Conservation (phyloP, 2,329 filamentous ascomycete genomes). For the Hymenoscyphus albidus region DNA sequence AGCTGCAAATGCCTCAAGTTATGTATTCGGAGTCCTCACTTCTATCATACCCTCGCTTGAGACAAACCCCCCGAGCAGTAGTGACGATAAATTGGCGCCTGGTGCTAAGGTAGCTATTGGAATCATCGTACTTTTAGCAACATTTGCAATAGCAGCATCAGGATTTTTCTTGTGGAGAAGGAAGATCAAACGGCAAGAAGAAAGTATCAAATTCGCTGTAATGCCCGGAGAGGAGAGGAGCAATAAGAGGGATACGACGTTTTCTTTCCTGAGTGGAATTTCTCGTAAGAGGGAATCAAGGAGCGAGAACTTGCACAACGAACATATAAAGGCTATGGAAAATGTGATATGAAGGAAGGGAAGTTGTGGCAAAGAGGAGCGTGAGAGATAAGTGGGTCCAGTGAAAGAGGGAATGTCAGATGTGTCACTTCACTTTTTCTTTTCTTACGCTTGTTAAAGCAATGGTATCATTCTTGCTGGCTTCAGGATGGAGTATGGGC, state of each 20-base stretch:
- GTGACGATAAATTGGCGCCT: background rate
- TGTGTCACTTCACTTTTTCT: too few species aligned
- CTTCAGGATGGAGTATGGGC: too few species aligned
- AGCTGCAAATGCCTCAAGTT: background rate
- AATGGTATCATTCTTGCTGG: too few species aligned
- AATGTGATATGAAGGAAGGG: background rate
- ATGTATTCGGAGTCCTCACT: background rate
- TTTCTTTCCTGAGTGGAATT: background rate
- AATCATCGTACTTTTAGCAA: background rate
- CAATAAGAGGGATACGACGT: background rate
- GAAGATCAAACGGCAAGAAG: background rate
- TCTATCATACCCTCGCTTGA: background rate
- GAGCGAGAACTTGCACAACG: background rate
- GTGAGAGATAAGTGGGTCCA: background rate
- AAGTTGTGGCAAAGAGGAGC: background rate
- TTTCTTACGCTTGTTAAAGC: too few species aligned
- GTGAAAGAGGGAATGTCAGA: too few species aligned
- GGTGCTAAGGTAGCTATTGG: background rate
- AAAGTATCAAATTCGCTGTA: background rate
- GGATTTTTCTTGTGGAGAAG: background rate
- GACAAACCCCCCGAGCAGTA: background rate
- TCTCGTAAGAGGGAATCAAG: background rate
- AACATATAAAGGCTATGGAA: background rate
- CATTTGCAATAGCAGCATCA: background rate
- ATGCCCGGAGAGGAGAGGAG: background rate